phyloP scores from a whole-genome alignment of 441 rosid species.

The Biscutella auriculata region DNA sequence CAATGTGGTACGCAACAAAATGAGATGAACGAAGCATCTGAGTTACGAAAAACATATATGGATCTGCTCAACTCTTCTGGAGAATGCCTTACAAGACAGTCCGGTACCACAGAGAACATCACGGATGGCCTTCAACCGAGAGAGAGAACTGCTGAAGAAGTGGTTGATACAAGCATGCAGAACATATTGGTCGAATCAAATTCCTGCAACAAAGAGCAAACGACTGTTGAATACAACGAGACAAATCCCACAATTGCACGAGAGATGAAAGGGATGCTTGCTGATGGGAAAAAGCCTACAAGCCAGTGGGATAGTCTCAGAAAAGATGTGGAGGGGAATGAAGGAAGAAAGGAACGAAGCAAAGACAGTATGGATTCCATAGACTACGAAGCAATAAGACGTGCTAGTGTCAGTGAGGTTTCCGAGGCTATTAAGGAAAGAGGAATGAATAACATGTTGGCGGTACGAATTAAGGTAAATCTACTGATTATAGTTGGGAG shows the following conservation, averaged over 20 bases:
- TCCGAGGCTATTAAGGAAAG: conserved; percentile 66
- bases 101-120: conserved; percentile 20
- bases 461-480: conserved; percentile 78
- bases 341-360: conserved; percentile 42
- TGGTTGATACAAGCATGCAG: conserved; percentile 18
- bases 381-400: conserved; percentile 81
- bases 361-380: conserved; percentile 57
- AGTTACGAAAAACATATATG: conserved; percentile 17
- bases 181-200: conserved; percentile 26
- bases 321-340: conserved; percentile 33
- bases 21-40: conserved; percentile 25
- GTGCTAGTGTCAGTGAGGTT: conserved; percentile 39
- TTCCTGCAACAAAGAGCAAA: conserved; percentile 28
- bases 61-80: conserved; percentile 25
- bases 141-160: conserved; percentile 26
- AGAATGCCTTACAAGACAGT: conserved; percentile 22
- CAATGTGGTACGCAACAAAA: conserved; percentile 19
- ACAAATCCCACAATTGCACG: conserved; percentile 25
- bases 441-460: conserved; percentile 93
- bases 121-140: conserved; percentile 20
- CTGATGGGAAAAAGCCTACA: conserved; percentile 33
- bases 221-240: conserved; percentile 23
- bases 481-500: conserved; percentile 2
- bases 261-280: conserved; percentile 41
- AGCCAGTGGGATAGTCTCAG: conserved; percentile 81